Conservation (phyloP, 2,329 filamentous ascomycete species). For the Phoma herbarum region DNA sequence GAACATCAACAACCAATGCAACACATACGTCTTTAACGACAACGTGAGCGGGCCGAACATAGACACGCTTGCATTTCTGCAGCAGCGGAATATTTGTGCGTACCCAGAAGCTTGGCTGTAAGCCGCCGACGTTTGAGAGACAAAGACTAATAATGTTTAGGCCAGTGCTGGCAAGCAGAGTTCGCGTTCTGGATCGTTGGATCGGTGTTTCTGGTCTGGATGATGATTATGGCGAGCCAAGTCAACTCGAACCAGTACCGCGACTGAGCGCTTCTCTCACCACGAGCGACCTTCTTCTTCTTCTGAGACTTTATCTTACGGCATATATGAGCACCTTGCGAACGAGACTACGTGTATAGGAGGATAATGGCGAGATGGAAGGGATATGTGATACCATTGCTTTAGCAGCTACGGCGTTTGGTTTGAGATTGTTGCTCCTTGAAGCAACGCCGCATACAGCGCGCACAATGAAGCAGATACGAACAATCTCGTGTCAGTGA, state of each 20-base stretch:
- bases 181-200: slow-evolving; percentile 72
- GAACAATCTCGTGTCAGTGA: too few relatives aligned
- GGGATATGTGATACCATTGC: slow-evolving; percentile 19
- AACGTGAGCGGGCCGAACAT: slow-evolving; percentile 58
- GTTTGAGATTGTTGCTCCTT: too few relatives aligned
- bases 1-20: slow-evolving; percentile 67
- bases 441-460: too few relatives aligned
- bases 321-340: background rate
- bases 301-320: slow-evolving; percentile 10
- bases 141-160: slow-evolving; percentile 45
- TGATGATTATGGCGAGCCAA: slow-evolving; percentile 69
- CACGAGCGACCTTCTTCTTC: background rate
- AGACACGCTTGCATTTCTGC: slow-evolving; percentile 68
- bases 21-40: slow-evolving; percentile 63
- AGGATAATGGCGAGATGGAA: background rate
- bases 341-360: slow-evolving; percentile 6
- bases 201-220: slow-evolving; percentile 70
- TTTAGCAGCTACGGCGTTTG: slow-evolving; percentile 21
- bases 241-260: slow-evolving; percentile 59
- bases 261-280: background rate
- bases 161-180: slow-evolving; percentile 68
- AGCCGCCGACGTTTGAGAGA: too few relatives aligned
- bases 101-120: slow-evolving; percentile 13
- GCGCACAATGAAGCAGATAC: too few relatives aligned
- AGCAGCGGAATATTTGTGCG: slow-evolving; percentile 69